Evolutionary conservation across 1,284 basidiomycete genomes (phyloP).

Genomic region (Ceratobasidium sp.): DNA sequence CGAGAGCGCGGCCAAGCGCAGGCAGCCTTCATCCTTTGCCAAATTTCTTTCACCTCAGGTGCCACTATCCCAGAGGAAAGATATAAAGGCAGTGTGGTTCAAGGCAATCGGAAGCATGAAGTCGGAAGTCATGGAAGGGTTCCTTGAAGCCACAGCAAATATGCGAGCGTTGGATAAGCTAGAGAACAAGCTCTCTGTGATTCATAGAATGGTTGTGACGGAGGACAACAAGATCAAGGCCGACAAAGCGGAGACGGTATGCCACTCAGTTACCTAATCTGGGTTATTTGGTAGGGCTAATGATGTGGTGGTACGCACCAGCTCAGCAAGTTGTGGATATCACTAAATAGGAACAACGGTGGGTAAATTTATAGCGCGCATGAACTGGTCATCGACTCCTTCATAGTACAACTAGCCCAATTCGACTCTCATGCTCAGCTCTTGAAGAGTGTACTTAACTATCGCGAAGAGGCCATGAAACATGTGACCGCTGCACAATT

Average conservation of each 20-base stretch:
- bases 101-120: slow-evolving; percentile 7
- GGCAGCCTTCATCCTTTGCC: neutral
- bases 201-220: neutral
- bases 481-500: neutral
- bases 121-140: neutral
- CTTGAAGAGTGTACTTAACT: neutral
- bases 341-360: slow-evolving; percentile 1
- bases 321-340: neutral
- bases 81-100: neutral
- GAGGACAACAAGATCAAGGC: neutral
- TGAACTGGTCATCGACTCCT: neutral
- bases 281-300: neutral
- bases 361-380: neutral
- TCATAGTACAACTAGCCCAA: neutral
- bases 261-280: neutral
- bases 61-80: neutral
- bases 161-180: neutral
- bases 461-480: neutral
- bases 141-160: slow-evolving; percentile 5
- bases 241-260: slow-evolving; percentile 2
- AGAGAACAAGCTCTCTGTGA: neutral
- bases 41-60: neutral
- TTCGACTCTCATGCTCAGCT: neutral
- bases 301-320: neutral
- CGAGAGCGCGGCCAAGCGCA: neutral